Evolutionary conservation across 2,329 filamentous ascomycete species (phyloP), one percentile per base, ranked within the genome.

Genomic region (Aspergillus sp.): DNA sequence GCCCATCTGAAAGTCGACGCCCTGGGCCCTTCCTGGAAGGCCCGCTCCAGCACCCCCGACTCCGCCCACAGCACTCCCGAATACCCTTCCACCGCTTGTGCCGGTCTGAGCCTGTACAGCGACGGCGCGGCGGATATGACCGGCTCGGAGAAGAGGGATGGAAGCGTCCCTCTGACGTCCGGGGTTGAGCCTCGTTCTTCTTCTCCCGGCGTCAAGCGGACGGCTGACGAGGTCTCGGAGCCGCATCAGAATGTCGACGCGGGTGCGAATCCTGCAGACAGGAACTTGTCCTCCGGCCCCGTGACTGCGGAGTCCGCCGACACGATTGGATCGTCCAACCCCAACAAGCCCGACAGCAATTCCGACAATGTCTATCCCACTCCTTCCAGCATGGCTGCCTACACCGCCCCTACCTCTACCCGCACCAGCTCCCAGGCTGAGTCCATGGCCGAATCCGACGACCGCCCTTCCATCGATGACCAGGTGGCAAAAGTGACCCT

Each of bases 401-500:
- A 50, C 32, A 55, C 51, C 8, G 45, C 52, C 5, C 37, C 53
- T 15, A 47, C 51, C 1, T 46, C 49, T 5, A 49, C 55, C 10
- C 49, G 42, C 4, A 44, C 51, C n/a, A 42, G 43, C n/a, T 42
- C 49, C 8, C 40, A 50, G 16, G 36, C 47, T 6, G 45, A 48
- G 16, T 39, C 43, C 6, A 37, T 45, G 2, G 38, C 39, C 8
- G 32, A 40, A 15, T 43, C 51, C 19, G 33, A 55, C 6, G 48
- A 52, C 2, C 37, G 48, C 19, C 71, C 67, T 8, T 59, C 68
- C 3, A 65, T 78, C 41, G 79, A 84, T 44, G 71, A 76, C 29
- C 89, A 95, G 57, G 78, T 94, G 37, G 73, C 72, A 36, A 75
- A 75, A 24, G 84, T 95, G 31, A 72, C 75, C 47, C 68, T 69